A percentile compares a stretch with the other conserved stretches of the same genome.
Evolutionary conservation across 1,139 yeast genomes (phyloP).

Genomic region (Yamadazyma atlantica): DNA sequence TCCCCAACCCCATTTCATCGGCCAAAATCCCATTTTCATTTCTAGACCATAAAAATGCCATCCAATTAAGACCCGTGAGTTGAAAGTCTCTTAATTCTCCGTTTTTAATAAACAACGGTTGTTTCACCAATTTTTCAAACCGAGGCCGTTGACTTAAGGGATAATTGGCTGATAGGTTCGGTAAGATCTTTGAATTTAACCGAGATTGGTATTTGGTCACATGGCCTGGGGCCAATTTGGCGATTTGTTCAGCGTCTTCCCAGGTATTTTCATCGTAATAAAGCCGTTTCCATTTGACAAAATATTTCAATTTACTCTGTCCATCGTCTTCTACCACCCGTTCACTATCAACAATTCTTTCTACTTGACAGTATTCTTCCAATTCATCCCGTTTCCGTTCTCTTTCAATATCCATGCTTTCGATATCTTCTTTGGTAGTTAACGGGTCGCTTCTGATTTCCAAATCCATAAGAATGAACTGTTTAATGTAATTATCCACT

Average conservation of each 20-base stretch:
- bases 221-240: conserved; percentile 77
- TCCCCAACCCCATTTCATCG: conserved; percentile 99
- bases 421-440: conserved; percentile 87
- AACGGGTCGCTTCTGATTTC: conserved; percentile 75
- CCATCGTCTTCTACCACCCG: conserved; percentile 64
- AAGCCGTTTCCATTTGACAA: conserved; percentile 90
- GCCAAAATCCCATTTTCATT: conserved; percentile 97
- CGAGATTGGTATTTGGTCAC: conserved; percentile 84
- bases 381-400: conserved; percentile 84
- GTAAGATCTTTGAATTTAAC: conserved; percentile 79
- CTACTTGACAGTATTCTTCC: conserved; percentile 81
- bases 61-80: conserved; percentile 97
- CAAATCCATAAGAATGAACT: conserved; percentile 68
- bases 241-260: conserved; percentile 92
- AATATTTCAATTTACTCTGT: conserved; percentile 68
- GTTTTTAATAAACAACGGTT: conserved; percentile 86
- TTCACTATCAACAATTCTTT: conserved; percentile 85
- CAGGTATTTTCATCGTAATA: conserved; percentile 96
- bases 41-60: conserved; percentile 98
- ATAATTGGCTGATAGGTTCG: conserved; percentile 76
- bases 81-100: conserved; percentile 97
- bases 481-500: conserved; percentile 87
- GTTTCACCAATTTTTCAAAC: conserved; percentile 82
- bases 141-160: conserved; percentile 73
- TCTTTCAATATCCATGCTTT: conserved; percentile 86